Evolutionary conservation across 495 filamentous ascomycete species (phyloP).

Genomic region (Talaromyces liani): DNA sequence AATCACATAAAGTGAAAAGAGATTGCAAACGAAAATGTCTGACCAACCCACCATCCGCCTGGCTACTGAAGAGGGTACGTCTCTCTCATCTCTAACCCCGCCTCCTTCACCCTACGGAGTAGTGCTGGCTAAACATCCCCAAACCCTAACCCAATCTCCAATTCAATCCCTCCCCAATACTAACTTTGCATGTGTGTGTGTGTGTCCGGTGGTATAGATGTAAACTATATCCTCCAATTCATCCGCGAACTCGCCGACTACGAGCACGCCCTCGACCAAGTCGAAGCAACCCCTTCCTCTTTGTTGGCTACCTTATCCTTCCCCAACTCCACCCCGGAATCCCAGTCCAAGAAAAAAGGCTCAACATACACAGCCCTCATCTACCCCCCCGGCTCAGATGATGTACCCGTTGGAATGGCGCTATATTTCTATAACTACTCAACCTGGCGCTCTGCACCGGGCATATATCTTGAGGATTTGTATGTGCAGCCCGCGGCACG

Average conservation of each 20-base stretch:
- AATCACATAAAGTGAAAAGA: no score
- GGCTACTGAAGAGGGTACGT: slow-evolving; percentile 38
- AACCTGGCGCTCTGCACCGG: slow-evolving; percentile 80
- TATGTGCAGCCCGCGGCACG: slow-evolving; percentile 68
- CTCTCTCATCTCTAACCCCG: neutral
- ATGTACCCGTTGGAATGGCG: slow-evolving; percentile 48
- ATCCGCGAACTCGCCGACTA: slow-evolving; percentile 87
- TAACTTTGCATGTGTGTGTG: no score
- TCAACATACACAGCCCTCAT: slow-evolving; percentile 37
- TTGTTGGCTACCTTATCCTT: slow-evolving; percentile 77
- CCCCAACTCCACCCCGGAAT: slow-evolving; percentile 21
- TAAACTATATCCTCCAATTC: slow-evolving; percentile 69
- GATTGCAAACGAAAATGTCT: slow-evolving; percentile 16
- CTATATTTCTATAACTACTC: slow-evolving; percentile 69
- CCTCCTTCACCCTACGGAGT: neutral
- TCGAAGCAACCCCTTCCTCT: slow-evolving; percentile 68
- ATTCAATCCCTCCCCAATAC: no score
- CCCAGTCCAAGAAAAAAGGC: slow-evolving; percentile 22
- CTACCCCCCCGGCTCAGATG: slow-evolving; percentile 23
- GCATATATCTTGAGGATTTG: slow-evolving; percentile 92
- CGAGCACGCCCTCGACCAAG: slow-evolving; percentile 61
- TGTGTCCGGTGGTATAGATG: slow-evolving; percentile 46
- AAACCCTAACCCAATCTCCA: slow-evolving; percentile 3
- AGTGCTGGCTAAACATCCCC: no score
- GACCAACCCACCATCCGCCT: slow-evolving; percentile 39